A percentile compares a stretch with the other conserved stretches of the same genome.
phyloP scores from a whole-genome alignment of 1,284 basidiomycete species.

The Paramarasmius palmivorus region DNA sequence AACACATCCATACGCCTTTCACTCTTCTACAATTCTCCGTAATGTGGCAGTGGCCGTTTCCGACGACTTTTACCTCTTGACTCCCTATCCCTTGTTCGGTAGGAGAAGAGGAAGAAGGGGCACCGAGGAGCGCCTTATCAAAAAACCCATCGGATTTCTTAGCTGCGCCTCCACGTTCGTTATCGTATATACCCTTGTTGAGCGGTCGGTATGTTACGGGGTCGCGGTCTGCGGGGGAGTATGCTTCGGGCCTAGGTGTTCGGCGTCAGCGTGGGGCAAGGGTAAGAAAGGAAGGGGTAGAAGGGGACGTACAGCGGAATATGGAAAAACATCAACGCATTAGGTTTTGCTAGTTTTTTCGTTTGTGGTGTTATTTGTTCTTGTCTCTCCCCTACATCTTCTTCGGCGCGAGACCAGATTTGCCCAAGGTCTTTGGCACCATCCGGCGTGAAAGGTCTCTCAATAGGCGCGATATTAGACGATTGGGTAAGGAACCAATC shows the following conservation, averaged over 20 bases:
- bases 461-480: slow-evolving; percentile 67
- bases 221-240: slow-evolving; percentile 57
- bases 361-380: slow-evolving; percentile 56
- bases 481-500: slow-evolving; percentile 88
- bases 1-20: slow-evolving; percentile 90
- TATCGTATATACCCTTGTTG: slow-evolving; percentile 63
- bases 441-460: slow-evolving; percentile 81
- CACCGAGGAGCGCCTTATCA: slow-evolving; percentile 72
- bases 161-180: slow-evolving; percentile 64
- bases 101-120: too few relatives aligned
- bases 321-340: slow-evolving; percentile 94
- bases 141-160: slow-evolving; percentile 82
- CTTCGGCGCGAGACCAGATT: too few relatives aligned
- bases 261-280: too few relatives aligned
- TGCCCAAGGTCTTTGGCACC: slow-evolving; percentile 65
- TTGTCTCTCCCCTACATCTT: slow-evolving; percentile 59
- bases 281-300: slow-evolving; percentile 3
- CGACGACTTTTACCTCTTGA: slow-evolving; percentile 81
- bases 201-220: slow-evolving; percentile 55
- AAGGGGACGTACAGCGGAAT: slow-evolving; percentile 76
- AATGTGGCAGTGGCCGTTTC: slow-evolving; percentile 89
- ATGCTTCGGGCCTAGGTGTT: slow-evolving; percentile 61
- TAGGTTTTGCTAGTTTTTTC: slow-evolving; percentile 79
- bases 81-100: slow-evolving; percentile 45
- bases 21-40: slow-evolving; percentile 88